Evolutionary conservation across 306 rosid species (phyloP), one percentile per base, ranked within the genome.

Genomic region (Crotalaria pallida): DNA sequence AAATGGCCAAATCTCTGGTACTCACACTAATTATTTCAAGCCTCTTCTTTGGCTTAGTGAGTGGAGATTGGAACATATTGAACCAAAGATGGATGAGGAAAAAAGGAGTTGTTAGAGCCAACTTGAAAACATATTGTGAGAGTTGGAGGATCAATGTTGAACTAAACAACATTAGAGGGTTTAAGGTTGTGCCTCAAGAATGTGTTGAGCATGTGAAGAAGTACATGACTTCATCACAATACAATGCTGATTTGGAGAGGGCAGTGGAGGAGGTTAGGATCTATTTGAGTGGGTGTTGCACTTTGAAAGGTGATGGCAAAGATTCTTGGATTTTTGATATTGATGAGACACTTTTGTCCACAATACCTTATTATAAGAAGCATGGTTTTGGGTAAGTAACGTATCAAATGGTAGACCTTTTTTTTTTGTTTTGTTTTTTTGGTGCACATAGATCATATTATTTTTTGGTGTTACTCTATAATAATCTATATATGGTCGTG

Each of bases 331-430:
- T 84, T 69, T 88, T 90, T 84, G 79, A 88, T 31, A 81, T 87
- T 85, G 91, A 88, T 57, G 88, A 87, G 24, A 85, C 93, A 22
- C 87, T 87, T 74, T 62, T 92, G 80, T 89, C 94, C 84, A 89
- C 93, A 34, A 74, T 89, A 24, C 86, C 89, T 66, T 87, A 84
- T 80, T 87, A 17, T 69, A 85, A 73, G 73, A 84, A 67, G 12
- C 86, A 85, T 65, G 60, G 83, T 52, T 79, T 59, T 33, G 61
- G 79, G 76, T 68, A 60, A 74, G 76, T 74, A 21, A 49, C 41
- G 76, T 74, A 21, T 50, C 41, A 15, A 51, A 60, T 58, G 15
- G 3, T 40, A 15, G 50, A 7, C 26, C n/a, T n/a, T n/a, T n/a
- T n/a, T n/a, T 3, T 38, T 44, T 72, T 16, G 6, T 27, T 49